Base-by-base conservation (phyloP, 2,329 filamentous ascomycete species). In the Talaromyces sp. region DNA sequence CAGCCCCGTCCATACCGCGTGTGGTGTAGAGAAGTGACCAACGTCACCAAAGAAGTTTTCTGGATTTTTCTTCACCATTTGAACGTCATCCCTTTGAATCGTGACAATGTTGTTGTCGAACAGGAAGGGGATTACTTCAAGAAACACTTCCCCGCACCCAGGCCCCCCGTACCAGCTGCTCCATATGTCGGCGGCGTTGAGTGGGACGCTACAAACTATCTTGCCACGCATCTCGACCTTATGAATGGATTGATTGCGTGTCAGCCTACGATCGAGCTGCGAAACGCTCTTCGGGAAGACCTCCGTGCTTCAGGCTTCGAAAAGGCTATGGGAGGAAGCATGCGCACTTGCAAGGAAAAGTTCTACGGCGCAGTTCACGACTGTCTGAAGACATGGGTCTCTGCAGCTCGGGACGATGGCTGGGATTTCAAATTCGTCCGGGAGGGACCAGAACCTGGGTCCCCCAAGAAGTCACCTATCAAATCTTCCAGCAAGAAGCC, bases 1-100 rank as follows among this genome's bases (percentile, higher is more conserved):
- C 88, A 89, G 41, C 87, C 92, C 59, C 87, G 94, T 0, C 94
- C 94, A 0, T 99, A 97, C 77, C 90, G 92, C 39, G 86, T 96
- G 2, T 99, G 94, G 94, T 92, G 90, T 79, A 95, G 93, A 77
- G 95, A 99, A 78, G 88, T 94, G 19, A 89, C 89, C 66, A 93
- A 91, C 71, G 94, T 98, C 57, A 97, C 93, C 48, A 97, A 97
- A 77, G 94, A 99, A 76, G 94, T 98, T 33, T 99, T 99, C 76
- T 99, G 94, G 94, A 98, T 98, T 75, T 99, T 98, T 80, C 84
- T 98, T 62, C 94, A 98, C 78, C 91, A 96, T 70, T 83, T 96
- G 65, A 98, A 98, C 72, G 89, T 97, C 54, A 85, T 98, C 43
- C 85, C 92, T 37, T 70, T 79, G 63, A 67, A 73, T 61, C 72